phyloP scores from a whole-genome alignment of 225 moss, liverwort and hornwort genomes.

The Polytrichum commune region DNA sequence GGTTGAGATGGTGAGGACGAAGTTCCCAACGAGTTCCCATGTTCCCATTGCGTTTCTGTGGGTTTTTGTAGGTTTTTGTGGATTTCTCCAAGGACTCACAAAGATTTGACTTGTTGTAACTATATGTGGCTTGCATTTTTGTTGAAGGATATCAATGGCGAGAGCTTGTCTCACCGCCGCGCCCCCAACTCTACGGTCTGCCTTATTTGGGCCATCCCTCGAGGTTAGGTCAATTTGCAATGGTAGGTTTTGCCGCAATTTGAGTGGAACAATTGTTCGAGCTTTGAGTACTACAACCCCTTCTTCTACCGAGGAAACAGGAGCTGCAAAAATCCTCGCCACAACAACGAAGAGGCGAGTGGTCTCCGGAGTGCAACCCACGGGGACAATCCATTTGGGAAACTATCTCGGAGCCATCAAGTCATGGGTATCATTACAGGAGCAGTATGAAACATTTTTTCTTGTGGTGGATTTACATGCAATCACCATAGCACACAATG shows the following conservation, averaged over 20 bases:
- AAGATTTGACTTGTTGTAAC: no score
- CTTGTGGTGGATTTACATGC: constrained; percentile 99
- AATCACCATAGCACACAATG: constrained; percentile 90
- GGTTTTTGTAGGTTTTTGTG: no score
- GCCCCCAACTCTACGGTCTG: constrained; percentile 18
- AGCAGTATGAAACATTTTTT: constrained; percentile 89
- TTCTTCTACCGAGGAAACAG: constrained; percentile 45
- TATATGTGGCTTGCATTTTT: not conserved
- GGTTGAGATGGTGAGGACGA: no score
- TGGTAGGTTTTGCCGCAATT: not conserved
- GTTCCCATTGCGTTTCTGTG: no score
- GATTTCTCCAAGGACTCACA: no score
- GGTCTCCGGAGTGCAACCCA: constrained; percentile 97
- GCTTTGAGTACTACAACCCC: not conserved
- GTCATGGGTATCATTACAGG: constrained; percentile 97
- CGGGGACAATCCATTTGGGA: constrained; percentile 91
- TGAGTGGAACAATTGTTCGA: not conserved
- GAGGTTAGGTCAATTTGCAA: constrained; percentile 1
- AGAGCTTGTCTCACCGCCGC: constrained; percentile 47
- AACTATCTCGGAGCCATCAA: constrained; percentile 98
- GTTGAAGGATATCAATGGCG: constrained; percentile 32
- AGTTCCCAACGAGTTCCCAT: no score
- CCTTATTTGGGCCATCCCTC: constrained; percentile 25
- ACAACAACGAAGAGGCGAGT: constrained; percentile 36
- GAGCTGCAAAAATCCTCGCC: no score